Evolutionary conservation across 495 filamentous ascomycete genomes (phyloP), one percentile per base, ranked within the genome.

Genomic region (Podospora didyma): DNA sequence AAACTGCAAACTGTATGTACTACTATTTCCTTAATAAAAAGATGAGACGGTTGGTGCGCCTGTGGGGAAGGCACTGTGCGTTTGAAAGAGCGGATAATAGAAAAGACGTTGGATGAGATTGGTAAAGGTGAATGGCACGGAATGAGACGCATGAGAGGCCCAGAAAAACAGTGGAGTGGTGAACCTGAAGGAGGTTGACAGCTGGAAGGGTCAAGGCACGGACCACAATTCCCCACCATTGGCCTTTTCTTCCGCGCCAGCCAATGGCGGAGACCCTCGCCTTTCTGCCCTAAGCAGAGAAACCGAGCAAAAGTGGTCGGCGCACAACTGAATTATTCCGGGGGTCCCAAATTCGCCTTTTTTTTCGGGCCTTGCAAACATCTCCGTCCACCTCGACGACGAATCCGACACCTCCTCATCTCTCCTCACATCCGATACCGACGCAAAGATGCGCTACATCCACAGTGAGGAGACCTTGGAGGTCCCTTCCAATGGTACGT

Each of bases 401-500:
- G 57, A 64, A 65, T 61, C 50, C 54, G 66, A 62, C 61, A 66
- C 67, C 69, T 66, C 63, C 57, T 58, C 42, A 21, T 44, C 62
- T 60, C 63, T 63, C 70, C 69, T 69, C 73, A 73, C 65, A 37
- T 49, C 35, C 39, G 46, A 58, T 56, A 59, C 64, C 59, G 64
- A 56, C 75, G 77, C 72, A 83, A 94, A 87, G 76, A 96, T 96
- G 92, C 89, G 87, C 82, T 96, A 96, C 87, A 96, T 97, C 81
- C 90, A 97, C 82, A 93, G 89, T 70, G 80, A 89, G 80, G 93
- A 98, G 86, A 83, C 84, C 79, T 84, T 98, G 78, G 82, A 83
- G 66, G 89, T 98, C 75, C 94, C 95, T 61, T 90, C 96, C 73
- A 90, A 90, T 79, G 94, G 95, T 97, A 87, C 86, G 92, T 83